A percentile compares a stretch with the other conserved stretches of the same genome.
These are phyloP conservation scores for Neurospora sp. DNA, from an alignment of 495 filamentous ascomycete species.

Conservation along the genomic window DNA sequence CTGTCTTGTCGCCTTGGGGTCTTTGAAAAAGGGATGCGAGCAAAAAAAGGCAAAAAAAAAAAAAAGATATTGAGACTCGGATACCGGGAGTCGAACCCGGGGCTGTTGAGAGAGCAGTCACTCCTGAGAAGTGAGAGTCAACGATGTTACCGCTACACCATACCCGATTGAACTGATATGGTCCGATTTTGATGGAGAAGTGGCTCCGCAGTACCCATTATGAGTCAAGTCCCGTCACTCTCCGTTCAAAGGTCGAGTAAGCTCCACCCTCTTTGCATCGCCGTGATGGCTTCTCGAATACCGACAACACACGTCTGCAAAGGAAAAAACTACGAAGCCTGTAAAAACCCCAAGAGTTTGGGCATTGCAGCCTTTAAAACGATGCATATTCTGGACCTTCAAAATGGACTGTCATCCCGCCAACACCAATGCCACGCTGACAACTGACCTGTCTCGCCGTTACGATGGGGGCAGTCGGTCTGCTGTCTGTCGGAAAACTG, in stretches of 20 bases:
- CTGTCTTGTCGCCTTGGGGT: neutral
- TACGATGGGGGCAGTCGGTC: too few species aligned
- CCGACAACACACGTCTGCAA: neutral
- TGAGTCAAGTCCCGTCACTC: neutral
- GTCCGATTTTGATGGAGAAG: neutral
- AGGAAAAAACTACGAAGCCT: neutral
- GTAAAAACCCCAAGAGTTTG: neutral
- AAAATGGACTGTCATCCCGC: too few species aligned
- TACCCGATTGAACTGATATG: neutral
- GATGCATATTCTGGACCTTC: too few species aligned
- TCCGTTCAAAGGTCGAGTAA: neutral
- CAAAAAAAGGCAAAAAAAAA: neutral
- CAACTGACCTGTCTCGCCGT: too few species aligned
- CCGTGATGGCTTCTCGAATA: neutral
- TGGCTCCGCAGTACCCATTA: neutral
- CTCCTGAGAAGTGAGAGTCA: neutral
- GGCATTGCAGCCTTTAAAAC: too few species aligned
- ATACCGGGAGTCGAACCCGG: neutral
- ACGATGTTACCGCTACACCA: neutral
- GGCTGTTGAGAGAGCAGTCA: neutral
- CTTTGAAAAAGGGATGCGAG: neutral
- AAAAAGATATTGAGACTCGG: neutral
- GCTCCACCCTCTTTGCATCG: neutral
- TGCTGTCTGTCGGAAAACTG: too few species aligned
- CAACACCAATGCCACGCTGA: too few species aligned